Base-by-base conservation (phyloP, 2,329 filamentous ascomycete species). In the Calonectria crousiana region DNA sequence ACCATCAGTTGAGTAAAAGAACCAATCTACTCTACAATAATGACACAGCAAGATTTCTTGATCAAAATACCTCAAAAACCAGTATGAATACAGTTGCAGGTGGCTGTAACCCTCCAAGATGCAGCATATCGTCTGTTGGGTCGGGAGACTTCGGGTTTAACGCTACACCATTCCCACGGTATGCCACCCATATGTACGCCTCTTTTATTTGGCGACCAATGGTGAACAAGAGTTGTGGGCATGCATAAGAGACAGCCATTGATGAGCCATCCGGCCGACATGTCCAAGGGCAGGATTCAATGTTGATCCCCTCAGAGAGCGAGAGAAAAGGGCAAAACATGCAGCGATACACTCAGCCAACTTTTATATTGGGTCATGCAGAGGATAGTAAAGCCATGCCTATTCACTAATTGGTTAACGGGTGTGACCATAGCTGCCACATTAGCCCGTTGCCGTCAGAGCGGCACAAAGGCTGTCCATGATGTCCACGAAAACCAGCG, bases 181-280 rank as follows among this genome's bases (percentile, higher is more conserved):
- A 11, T 56, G 41, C 26, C 52, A 38, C 44, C 47, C 60, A 65
- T 34, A 36, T 49, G 44, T 0, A 36, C 26, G 56, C 56, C 56
- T 69, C 58, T 38, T 36, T 64, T 23, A n/a, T 41, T 47, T 71
- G 60, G n/a, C 28, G 44, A 38, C 49, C 68, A 66, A 66, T 71
- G 8, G 28, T 38, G 34, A 36, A 3, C 28, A 49, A 47, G 26
- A 28, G 20, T 53, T 34, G 68, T 32, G 47, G 34, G 11, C 58
- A 65, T 69, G 26, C 44, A 64, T 64, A 34, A 28, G 32, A 49
- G 44, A 32, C 26, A 56, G 26, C 6, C 23, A 18, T n/a, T 28
- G 16, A 58, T 30, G 23, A 41, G 16, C 18, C 49, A 16, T 47
- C 30, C 51, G 11, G 36, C 51, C 26, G 18, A 47, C 11, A 11